These are phyloP conservation scores for Trichophyton mentagrophytes DNA, from an alignment of 2,329 filamentous ascomycete genomes.

Conservation along the genomic window DNA sequence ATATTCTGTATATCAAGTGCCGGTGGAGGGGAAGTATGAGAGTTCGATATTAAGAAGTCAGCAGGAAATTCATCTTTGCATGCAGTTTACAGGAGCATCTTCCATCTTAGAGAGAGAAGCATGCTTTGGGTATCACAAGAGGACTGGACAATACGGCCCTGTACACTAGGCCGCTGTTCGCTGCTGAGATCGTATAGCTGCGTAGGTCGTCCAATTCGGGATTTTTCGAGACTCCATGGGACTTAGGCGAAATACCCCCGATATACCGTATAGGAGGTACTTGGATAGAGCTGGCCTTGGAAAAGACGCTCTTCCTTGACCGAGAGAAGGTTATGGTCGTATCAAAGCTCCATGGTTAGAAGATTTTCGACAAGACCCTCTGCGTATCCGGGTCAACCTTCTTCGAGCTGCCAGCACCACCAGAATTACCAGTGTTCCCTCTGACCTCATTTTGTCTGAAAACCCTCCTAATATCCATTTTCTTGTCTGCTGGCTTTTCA, in stretches of 20 bases:
- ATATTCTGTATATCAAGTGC: too few relatives aligned
- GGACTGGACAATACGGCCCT: too few relatives aligned
- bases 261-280: background rate
- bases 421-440: slow-evolving; percentile 7
- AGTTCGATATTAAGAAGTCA: too few relatives aligned
- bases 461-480: slow-evolving; percentile 17
- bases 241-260: background rate
- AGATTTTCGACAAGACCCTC: slow-evolving; percentile 36
- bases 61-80: too few relatives aligned
- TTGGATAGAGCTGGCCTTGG: background rate
- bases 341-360: slow-evolving; percentile 17
- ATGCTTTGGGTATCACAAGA: too few relatives aligned
- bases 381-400: slow-evolving; percentile 26
- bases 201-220: background rate
- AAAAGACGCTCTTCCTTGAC: background rate
- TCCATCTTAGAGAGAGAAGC: too few relatives aligned
- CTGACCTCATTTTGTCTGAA: slow-evolving; percentile 34
- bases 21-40: too few relatives aligned
- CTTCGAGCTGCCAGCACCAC: slow-evolving; percentile 15
- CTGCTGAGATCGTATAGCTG: too few relatives aligned
- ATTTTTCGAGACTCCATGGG: background rate
- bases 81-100: too few relatives aligned
- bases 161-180: too few relatives aligned
- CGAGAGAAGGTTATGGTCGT: background rate
- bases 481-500: slow-evolving; percentile 12